Evolutionary conservation across 805 yeast species (phyloP).

Genomic region (Candida insectalens): DNA sequence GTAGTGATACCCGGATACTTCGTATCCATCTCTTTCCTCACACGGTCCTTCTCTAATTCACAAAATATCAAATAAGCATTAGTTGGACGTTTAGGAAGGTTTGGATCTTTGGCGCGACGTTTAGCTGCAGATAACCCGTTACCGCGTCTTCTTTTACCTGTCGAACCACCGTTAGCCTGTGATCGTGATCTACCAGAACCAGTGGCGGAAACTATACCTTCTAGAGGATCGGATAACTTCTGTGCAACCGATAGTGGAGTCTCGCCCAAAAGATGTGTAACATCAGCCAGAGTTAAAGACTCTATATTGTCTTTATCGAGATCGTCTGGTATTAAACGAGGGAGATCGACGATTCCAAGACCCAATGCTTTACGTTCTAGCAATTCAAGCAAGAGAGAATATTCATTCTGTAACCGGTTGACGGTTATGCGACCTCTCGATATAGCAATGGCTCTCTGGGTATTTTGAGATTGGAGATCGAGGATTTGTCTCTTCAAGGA

Average conservation of each 20-base stretch:
- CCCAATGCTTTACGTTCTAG: conserved; percentile 48
- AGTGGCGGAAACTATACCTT: conserved; percentile 3
- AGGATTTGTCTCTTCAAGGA: conserved; percentile 60
- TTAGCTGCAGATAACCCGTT: conserved; percentile 12
- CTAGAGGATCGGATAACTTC: background rate
- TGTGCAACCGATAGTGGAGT: conserved; percentile 18
- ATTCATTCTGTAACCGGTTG: conserved; percentile 72
- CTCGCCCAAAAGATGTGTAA: conserved; percentile 17
- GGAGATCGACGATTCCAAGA: conserved; percentile 16
- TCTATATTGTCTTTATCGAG: conserved; percentile 20
- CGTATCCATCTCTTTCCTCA: conserved; percentile 48
- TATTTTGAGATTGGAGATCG: conserved; percentile 72
- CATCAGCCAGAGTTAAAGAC: conserved; percentile 17
- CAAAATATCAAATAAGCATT: conserved; percentile 85
- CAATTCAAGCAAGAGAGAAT: conserved; percentile 69
- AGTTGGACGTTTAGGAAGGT: conserved; percentile 80
- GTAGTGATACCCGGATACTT: conserved; percentile 38
- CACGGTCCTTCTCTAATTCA: conserved; percentile 71
- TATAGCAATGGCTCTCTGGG: conserved; percentile 64
- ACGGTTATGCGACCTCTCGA: conserved; percentile 69
- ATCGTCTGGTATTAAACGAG: conserved; percentile 14
- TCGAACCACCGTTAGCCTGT: conserved; percentile 9
- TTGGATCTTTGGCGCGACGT: conserved; percentile 58
- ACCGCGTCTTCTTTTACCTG: conserved; percentile 2
- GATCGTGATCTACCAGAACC: no score